Evolutionary conservation across 805 yeast species (phyloP).

Genomic region (Saccharomyces kudriavzevii): DNA sequence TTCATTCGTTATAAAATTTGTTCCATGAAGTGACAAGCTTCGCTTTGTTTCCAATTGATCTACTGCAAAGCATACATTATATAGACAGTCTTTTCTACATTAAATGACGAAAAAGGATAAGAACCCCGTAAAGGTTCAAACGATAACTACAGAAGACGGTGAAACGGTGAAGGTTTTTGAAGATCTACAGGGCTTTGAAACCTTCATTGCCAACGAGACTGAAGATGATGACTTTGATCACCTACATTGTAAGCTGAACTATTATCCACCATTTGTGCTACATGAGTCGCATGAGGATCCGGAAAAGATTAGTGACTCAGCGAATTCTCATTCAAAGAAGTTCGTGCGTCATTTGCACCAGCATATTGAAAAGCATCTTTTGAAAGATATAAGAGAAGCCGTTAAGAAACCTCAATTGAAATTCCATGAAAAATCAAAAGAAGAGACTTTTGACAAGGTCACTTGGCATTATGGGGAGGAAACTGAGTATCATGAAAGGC

Average conservation of each 20-base stretch:
- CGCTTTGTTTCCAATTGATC: background rate
- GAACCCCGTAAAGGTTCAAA: conserved; percentile 21
- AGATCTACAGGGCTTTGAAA: conserved; percentile 56
- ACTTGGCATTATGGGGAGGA: conserved; percentile 60
- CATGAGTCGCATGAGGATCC: conserved; percentile 61
- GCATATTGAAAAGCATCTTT: conserved; percentile 63
- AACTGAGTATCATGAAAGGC: conserved; percentile 49
- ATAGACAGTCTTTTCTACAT: background rate
- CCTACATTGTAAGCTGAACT: conserved; percentile 56
- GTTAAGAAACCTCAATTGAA: conserved; percentile 46
- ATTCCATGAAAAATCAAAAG: conserved; percentile 44
- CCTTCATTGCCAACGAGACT: conserved; percentile 59
- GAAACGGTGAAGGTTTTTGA: conserved; percentile 42
- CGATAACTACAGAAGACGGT: conserved; percentile 26
- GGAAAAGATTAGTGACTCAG: conserved; percentile 65
- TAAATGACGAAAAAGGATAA: conserved; percentile 26
- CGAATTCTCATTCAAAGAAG: conserved; percentile 63
- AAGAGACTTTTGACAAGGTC: conserved; percentile 40
- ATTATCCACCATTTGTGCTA: conserved; percentile 67
- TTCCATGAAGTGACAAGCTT: background rate
- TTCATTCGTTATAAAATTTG: too few species aligned
- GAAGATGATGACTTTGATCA: conserved; percentile 71
- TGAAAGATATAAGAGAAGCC: conserved; percentile 56
- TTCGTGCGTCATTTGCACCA: conserved; percentile 70
- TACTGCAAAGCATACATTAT: background rate